Conservation (phyloP, 192 early-diverging fungal species). For the Backusella tuberculispora region DNA sequence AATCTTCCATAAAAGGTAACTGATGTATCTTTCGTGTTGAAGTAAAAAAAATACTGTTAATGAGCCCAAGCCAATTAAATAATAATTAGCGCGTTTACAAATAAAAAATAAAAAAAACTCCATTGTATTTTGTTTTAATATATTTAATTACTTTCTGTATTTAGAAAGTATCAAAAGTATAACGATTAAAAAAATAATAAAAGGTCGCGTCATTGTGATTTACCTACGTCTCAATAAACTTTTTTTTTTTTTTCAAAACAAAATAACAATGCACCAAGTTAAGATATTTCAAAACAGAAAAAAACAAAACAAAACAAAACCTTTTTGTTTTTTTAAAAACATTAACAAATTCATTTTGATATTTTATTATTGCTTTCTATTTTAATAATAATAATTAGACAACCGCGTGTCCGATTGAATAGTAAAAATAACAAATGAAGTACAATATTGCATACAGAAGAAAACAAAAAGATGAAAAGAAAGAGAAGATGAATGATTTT, state of each 20-base stretch:
- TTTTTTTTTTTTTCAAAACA: background rate
- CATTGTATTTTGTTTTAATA: too few relatives aligned
- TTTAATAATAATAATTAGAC: background rate
- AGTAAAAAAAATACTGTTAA: background rate
- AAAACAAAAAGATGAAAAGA: background rate
- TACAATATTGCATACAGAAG: background rate
- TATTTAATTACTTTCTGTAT: background rate
- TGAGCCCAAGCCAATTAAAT: background rate
- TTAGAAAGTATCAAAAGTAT: background rate
- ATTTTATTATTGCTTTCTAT: background rate
- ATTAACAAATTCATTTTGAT: background rate
- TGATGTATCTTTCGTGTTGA: background rate
- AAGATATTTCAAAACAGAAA: conserved; percentile 13
- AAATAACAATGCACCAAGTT: conserved; percentile 8
- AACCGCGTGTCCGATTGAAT: background rate
- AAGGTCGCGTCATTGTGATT: conserved; percentile 10
- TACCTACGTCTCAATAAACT: background rate
- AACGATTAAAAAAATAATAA: background rate
- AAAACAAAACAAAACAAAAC: background rate
- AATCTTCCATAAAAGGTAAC: background rate
- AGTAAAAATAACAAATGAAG: background rate
- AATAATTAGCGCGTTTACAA: background rate
- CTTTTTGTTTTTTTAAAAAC: background rate
- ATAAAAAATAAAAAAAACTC: too few relatives aligned
- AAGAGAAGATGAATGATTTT: background rate